Conservation (phyloP, 176 grass and related monocot species). For the Triticum dicoccoides region DNA sequence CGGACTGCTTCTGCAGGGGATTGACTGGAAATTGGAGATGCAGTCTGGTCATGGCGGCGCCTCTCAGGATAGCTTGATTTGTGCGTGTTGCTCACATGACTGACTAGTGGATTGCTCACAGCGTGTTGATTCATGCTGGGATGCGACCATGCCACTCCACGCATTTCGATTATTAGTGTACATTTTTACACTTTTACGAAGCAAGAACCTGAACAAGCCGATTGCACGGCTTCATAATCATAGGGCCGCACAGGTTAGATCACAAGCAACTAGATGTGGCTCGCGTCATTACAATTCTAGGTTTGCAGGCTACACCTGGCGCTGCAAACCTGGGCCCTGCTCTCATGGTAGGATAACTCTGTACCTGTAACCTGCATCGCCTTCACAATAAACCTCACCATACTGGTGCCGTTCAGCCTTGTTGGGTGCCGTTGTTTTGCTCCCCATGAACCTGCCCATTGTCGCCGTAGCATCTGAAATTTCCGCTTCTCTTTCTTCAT, state of each 20-base stretch:
- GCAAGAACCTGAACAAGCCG: not conserved
- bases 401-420: conserved; percentile 3
- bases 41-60: not conserved
- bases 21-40: not conserved
- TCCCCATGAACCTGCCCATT: not conserved
- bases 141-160: not conserved
- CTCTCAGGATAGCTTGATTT: not conserved
- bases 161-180: not conserved
- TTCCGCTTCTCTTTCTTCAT: not conserved
- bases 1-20: not conserved
- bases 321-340: not conserved
- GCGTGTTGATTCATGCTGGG: too few species aligned
- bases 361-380: not conserved
- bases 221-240: not conserved
- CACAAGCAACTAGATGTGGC: not conserved
- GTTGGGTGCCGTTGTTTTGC: not conserved
- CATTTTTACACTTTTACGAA: not conserved
- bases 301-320: not conserved
- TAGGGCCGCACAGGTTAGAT: not conserved
- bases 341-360: not conserved
- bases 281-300: not conserved
- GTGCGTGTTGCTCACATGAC: not conserved
- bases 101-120: not conserved
- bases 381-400: not conserved
- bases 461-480: not conserved